phyloP scores from a whole-genome alignment of 768 basidiomycete genomes.

The Amylocystis lapponica region DNA sequence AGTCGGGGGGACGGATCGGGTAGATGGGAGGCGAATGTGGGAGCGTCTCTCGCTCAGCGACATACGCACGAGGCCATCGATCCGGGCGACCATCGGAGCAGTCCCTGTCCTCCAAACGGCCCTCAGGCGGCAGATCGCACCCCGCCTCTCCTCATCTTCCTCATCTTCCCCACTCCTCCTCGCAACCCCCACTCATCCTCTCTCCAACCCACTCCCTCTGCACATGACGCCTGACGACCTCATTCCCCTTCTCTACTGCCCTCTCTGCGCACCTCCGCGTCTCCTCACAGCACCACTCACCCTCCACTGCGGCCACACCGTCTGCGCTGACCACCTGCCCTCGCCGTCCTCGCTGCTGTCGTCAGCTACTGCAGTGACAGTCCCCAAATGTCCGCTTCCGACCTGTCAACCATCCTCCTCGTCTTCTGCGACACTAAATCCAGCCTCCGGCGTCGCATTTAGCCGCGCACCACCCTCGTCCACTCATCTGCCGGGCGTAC shows the following conservation, averaged over 20 bases:
- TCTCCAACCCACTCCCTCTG: no score
- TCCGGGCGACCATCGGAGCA: no score
- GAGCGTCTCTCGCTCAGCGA: no score
- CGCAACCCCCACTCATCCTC: no score
- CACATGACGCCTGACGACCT: slow-evolving; percentile 18
- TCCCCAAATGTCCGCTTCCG: slow-evolving; percentile 31
- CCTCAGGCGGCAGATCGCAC: no score
- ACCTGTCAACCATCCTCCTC: slow-evolving; percentile 24
- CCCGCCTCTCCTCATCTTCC: no score
- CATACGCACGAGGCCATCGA: no score
- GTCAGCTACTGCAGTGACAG: slow-evolving; percentile 1
- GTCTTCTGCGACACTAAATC: slow-evolving; percentile 29
- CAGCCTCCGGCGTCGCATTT: slow-evolving; percentile 22
- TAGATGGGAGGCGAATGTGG: no score
- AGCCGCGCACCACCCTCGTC: slow-evolving; percentile 24
- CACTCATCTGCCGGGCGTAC: slow-evolving; percentile 11
- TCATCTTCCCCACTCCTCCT: no score
- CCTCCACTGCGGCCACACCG: slow-evolving; percentile 78
- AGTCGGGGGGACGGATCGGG: no score
- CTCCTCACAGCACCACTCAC: slow-evolving; percentile 42
- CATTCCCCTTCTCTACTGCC: slow-evolving; percentile 44
- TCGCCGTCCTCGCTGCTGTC: slow-evolving; percentile 12
- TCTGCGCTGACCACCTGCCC: slow-evolving; percentile 47
- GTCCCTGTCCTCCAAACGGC: no score
- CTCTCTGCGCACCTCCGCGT: slow-evolving; percentile 38